These are phyloP conservation scores for Trichosanthes cucumerina DNA, from an alignment of 306 rosid genomes.

Conservation along the genomic window DNA sequence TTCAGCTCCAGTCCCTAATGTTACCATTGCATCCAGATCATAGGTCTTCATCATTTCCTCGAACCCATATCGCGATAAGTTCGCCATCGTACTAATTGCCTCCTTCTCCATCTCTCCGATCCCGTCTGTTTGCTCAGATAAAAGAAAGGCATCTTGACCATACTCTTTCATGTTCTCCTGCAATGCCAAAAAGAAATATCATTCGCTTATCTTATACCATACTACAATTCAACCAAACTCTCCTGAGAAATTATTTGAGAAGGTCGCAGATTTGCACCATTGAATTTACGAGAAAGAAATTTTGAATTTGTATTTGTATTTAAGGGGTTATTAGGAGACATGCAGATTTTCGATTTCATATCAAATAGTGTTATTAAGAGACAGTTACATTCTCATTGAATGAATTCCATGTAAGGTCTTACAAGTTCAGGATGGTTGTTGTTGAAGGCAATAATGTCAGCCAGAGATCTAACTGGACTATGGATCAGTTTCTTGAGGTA, in stretches of 20 bases:
- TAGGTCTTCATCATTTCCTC: conserved; percentile 27
- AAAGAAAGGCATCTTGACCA: conserved; percentile 22
- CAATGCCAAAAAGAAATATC: background rate
- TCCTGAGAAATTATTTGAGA: too few species aligned
- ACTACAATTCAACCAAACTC: too few species aligned
- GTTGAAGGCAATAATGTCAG: conserved; percentile 50
- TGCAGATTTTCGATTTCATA: too few species aligned
- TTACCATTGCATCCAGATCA: conserved; percentile 29
- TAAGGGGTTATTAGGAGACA: too few species aligned
- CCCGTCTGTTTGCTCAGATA: conserved; percentile 20
- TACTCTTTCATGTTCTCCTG: conserved; percentile 27
- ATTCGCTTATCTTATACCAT: background rate
- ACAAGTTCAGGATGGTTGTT: conserved; percentile 17
- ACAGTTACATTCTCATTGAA: background rate
- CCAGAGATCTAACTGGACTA: conserved; percentile 43
- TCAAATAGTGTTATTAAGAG: background rate
- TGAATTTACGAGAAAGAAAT: too few species aligned
- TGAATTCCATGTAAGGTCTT: background rate
- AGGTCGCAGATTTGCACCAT: too few species aligned
- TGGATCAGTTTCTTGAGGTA: conserved; percentile 31
- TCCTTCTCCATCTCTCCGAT: conserved; percentile 13
- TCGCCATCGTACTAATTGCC: conserved; percentile 13
- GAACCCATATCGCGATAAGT: conserved; percentile 23
- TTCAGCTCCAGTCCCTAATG: conserved; percentile 16
- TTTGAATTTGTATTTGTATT: too few species aligned